Evolutionary conservation across 345 rosid species (phyloP), one percentile per base, ranked within the genome.

Genomic region (Salix caprea): DNA sequence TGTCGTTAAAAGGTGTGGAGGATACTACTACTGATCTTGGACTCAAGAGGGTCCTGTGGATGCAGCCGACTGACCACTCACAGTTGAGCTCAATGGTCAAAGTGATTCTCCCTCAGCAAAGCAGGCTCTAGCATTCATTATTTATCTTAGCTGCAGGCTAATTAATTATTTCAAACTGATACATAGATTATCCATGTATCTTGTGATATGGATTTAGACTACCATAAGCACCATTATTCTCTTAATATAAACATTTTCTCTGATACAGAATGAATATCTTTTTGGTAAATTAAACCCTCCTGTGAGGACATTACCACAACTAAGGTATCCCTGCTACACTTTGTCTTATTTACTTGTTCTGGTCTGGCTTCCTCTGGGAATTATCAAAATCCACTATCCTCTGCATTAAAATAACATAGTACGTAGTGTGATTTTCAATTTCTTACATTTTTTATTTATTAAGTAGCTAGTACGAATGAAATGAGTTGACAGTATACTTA

Each of bases 321-420:
- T 23, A 23, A 4, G 58, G 8, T 13, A 65, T 6, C 52, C 34
- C 26, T 24, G 76, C 71, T 50, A 58, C 21, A n/a, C 72, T 67
- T 73, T 78, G 77, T 78, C 81, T 61, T 73, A 23, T 78, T 23
- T 23, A 23, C 37, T 78, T 73, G 65, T 24, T 73, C 32, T 52
- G 81, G 73, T 52, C 10, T 56, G 61, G 24, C 69, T 37, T 68
- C 69, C 64, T 73, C 64, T 58, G 60, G 21, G 39, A 44, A 67
- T 67, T 24, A 67, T 39, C 64, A 67, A 73, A 44, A 40, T 12
- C 69, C 58, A 18, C 58, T 56, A 52, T 18, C 36, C 67, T 42
- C 46, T 42, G 13, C 46, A 39, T 37, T 58, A 66, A 52, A 40
- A 39, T 24, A 54, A 42, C 44, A 42, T 24, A 28, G 44, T 42